Base-by-base conservation (phyloP, 495 filamentous ascomycete species). In the Apodospora peruviana region DNA sequence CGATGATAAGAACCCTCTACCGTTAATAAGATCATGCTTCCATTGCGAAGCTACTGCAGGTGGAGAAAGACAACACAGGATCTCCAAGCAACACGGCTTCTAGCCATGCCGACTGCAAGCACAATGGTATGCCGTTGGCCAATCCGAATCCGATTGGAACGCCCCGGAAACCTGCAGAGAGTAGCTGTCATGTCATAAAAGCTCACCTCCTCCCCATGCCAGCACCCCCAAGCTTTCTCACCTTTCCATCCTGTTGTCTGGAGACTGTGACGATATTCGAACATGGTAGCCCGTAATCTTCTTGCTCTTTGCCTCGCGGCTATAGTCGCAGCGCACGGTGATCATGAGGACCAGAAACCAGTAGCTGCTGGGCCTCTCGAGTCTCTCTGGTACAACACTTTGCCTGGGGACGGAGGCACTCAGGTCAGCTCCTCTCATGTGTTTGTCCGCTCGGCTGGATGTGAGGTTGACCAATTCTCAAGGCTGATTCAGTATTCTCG, bases 401-500 rank as follows among this genome's bases (percentile, higher is more conserved):
- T 81, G 4, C 78, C 78, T 0, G 78, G 78, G 38, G 77, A 81
- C 53, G 78, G 78, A 11, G 77, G 77, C 34, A 81, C 75, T 22
- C 77, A 79, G 68, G 76, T 76, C 56, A 18, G 57, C 47, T 45
- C 18, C 32, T 18, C 22, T 4, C 3, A 45, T 45, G 25, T 40
- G 17, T 11, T 38, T 16, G 19, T 41, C 32, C 1, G 14, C 29
- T 18, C 16, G 10, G 2, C 4, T 29, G 5, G 27, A 32, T 16
- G 42, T 36, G 60, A 45, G 21, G 58, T 42, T 50, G 21, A 56
- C 29, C 23, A 40, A 5, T 21, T 10, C 21, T 2, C 12, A 44
- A 76, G 70, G 74, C 74, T 5, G 73, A 78, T 47, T 74, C 74
- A 0, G 74, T 78, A 37, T 95, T 91, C 66, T 83, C 85, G n/a